A percentile compares a stretch with the other conserved stretches of the same genome.
phyloP scores from a whole-genome alignment of 306 rosid species.

The Inga laurina region DNA sequence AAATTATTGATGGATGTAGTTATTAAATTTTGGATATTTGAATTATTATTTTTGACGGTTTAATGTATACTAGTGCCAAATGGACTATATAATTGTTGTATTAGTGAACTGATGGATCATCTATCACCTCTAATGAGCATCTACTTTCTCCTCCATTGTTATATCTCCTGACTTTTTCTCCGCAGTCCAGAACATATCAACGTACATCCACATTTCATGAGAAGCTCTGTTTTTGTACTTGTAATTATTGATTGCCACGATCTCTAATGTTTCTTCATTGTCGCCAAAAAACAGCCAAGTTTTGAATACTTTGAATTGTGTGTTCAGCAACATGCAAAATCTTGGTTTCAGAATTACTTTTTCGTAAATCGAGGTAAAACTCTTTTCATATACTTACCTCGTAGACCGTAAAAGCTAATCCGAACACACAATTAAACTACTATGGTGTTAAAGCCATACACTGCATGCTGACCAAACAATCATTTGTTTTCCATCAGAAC shows the following conservation, averaged over 20 bases:
- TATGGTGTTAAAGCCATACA: neutral
- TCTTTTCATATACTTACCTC: no score
- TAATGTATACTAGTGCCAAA: neutral
- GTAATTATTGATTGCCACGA: neutral
- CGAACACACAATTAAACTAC: no score
- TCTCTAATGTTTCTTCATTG: no score
- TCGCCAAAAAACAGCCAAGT: neutral
- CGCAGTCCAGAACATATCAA: neutral
- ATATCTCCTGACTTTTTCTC: neutral
- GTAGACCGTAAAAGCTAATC: no score
- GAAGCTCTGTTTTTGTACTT: neutral
- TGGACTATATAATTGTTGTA: neutral
- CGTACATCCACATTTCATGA: neutral
- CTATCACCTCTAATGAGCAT: neutral
- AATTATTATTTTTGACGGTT: no score
- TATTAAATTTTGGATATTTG: no score
- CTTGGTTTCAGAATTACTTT: no score
- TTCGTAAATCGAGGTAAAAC: no score
- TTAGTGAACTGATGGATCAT: neutral
- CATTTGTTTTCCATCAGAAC: neutral
- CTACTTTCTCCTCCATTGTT: neutral
- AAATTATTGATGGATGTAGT: neutral
- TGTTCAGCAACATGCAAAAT: no score
- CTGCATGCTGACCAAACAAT: neutral
- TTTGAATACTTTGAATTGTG: no score